phyloP scores from a whole-genome alignment of 2,329 filamentous ascomycete genomes.

The Pestalotiopsis sp. region DNA sequence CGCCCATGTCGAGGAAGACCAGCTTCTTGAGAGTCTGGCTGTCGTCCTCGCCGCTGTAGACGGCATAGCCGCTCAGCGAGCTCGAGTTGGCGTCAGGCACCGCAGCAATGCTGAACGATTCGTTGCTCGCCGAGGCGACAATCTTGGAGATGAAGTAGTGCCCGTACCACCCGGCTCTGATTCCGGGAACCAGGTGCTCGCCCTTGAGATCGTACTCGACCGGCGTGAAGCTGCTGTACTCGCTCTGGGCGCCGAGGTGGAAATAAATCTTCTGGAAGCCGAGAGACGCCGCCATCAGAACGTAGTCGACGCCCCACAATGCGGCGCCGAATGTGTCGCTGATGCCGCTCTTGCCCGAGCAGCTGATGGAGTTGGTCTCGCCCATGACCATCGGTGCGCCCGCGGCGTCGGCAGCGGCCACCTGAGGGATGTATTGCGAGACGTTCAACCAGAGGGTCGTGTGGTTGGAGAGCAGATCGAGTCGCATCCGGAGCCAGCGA shows the following conservation, averaged over 20 bases:
- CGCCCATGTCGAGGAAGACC: conserved; percentile 38
- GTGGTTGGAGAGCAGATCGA: conserved; percentile 36
- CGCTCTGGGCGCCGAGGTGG: conserved; percentile 42
- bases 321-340: conserved; percentile 50
- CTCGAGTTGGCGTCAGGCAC: conserved; percentile 36
- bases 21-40: conserved; percentile 28
- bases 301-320: conserved; percentile 51
- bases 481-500: conserved; percentile 34
- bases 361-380: conserved; percentile 48
- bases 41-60: conserved; percentile 24
- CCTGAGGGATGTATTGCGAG: conserved; percentile 34
- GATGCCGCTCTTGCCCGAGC: conserved; percentile 41
- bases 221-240: conserved; percentile 35
- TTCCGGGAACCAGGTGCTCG: conserved; percentile 31
- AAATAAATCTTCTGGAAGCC: conserved; percentile 42
- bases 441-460: conserved; percentile 36
- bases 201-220: conserved; percentile 30
- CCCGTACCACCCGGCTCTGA: conserved; percentile 34
- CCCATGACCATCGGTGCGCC: conserved; percentile 45
- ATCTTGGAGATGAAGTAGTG: conserved; percentile 37
- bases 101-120: conserved; percentile 27
- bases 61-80: conserved; percentile 34
- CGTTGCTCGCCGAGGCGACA: conserved; percentile 16
- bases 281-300: conserved; percentile 36
- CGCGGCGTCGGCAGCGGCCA: conserved; percentile 34